Evolutionary conservation across 78 protist genomes (phyloP).

Genomic region (Dictyostelium firmibasis): DNA sequence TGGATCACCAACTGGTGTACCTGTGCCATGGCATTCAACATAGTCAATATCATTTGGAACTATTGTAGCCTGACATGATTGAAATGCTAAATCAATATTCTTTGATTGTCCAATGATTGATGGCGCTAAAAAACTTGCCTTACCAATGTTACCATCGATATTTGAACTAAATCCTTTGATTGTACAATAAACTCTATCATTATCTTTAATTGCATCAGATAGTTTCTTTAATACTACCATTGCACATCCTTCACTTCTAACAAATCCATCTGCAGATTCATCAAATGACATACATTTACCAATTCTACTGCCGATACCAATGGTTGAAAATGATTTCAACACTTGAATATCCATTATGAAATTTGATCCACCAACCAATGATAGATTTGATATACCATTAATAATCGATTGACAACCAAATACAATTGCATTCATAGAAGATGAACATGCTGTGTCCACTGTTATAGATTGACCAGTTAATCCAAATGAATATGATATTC

Average conservation of each 20-base stretch:
- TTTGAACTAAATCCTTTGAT: no score
- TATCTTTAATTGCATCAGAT: no score
- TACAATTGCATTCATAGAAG: not conserved
- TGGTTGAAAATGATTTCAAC: not conserved
- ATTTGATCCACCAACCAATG: not conserved
- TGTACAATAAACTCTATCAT: no score
- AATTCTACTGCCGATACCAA: no score
- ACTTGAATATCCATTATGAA: not conserved
- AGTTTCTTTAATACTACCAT: no score
- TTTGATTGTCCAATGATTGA: not conserved
- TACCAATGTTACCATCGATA: no score
- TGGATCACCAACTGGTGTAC: not conserved
- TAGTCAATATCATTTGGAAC: not conserved
- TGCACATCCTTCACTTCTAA: no score
- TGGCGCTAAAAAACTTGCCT: no score
- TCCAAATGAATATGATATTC: not conserved
- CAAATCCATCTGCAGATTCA: no score
- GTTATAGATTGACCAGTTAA: not conserved
- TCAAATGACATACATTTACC: no score
- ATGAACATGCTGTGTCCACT: not conserved
- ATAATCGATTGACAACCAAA: not conserved
- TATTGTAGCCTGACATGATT: not conserved
- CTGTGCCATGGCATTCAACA: not conserved
- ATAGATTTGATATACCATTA: not conserved
- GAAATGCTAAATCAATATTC: not conserved